Conservation (phyloP, 352 stramenopile species). For the Nothophytophthora sp. region DNA sequence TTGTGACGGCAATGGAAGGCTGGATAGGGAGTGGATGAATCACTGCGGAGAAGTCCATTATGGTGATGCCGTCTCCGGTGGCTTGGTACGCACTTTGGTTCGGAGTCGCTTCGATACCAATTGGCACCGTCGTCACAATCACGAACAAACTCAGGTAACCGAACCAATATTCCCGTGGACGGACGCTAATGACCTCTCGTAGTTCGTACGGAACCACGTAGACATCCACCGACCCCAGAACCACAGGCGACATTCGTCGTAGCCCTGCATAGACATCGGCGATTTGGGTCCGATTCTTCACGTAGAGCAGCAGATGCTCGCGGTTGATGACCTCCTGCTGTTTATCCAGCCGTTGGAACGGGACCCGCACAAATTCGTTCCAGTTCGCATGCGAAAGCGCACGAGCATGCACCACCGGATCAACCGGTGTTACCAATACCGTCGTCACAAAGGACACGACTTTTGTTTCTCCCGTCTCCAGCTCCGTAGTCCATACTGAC, state of each 20-base stretch:
- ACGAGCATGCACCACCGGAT: slow-evolving; percentile 21
- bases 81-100: slow-evolving; percentile 33
- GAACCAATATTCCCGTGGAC: slow-evolving; percentile 26
- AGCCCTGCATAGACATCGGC: slow-evolving; percentile 45
- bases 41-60: slow-evolving; percentile 38
- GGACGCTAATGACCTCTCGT: slow-evolving; percentile 27
- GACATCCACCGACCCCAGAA: slow-evolving; percentile 25
- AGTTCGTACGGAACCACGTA: slow-evolving; percentile 39
- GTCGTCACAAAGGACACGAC: slow-evolving; percentile 12
- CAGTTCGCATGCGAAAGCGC: slow-evolving; percentile 15
- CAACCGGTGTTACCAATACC: slow-evolving; percentile 29
- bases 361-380: slow-evolving; percentile 43
- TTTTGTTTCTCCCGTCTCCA: slow-evolving; percentile 31
- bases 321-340: slow-evolving; percentile 31
- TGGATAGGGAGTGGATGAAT: slow-evolving; percentile 25
- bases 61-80: slow-evolving; percentile 32
- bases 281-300: slow-evolving; percentile 29
- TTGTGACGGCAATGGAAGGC: slow-evolving; percentile 12
- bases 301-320: slow-evolving; percentile 44
- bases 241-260: slow-evolving; percentile 7
- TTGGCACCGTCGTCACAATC: slow-evolving; percentile 42
- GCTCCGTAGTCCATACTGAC: slow-evolving; percentile 31
- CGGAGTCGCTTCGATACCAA: slow-evolving; percentile 27
- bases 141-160: slow-evolving; percentile 41
- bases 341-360: slow-evolving; percentile 36